Base-by-base conservation (phyloP, 345 rosid genomes). In the Lumnitzera littorea region DNA sequence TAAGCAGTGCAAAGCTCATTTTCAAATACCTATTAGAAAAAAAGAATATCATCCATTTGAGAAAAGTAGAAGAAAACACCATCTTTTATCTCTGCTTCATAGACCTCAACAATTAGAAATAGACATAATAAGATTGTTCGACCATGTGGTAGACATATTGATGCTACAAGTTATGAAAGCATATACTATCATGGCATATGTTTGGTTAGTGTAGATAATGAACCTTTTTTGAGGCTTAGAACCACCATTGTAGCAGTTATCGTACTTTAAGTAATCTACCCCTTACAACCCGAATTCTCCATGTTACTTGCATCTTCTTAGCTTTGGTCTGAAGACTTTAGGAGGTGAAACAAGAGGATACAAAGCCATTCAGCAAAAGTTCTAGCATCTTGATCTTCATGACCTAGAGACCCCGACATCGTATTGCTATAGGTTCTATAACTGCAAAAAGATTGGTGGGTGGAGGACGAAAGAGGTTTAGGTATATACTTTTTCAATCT, bases 401-500 rank as follows among this genome's bases (percentile, higher is more conserved):
- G 78, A 23, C 85, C 80, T 3, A 80, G 71, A 55, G 82, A 84
- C 23, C 87, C 90, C 0, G 87, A 84, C 87, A 79, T 75, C 56
- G 66, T 74, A 52, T 69, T 74, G 67, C 90, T 78, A 67, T 87
- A 82, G 14, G 85, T 80, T 53, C 68, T 62, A 46, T 59, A 71
- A 50, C 78, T 77, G 74, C 2, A 15, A 12, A 51, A 20, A 20
- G 20, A 20, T 20, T 20, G 27, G 17, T 8, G 13, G 2, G 24
- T 14, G 3, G 8, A 52, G 25, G 23, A 31, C 14, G 11, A 25
- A 12, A 55, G 49, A 15, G 14, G n/a, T 17, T 11, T 36, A 36
- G 11, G 5, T 36, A 36, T 36, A 5, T 36, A 9, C 43, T 4
- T 36, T 36, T 36, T 36, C 43, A 36, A 36, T 36, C 43, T 5